Base-by-base conservation (phyloP, 2,329 filamentous ascomycete species). In the Metarhizium brunneum region DNA sequence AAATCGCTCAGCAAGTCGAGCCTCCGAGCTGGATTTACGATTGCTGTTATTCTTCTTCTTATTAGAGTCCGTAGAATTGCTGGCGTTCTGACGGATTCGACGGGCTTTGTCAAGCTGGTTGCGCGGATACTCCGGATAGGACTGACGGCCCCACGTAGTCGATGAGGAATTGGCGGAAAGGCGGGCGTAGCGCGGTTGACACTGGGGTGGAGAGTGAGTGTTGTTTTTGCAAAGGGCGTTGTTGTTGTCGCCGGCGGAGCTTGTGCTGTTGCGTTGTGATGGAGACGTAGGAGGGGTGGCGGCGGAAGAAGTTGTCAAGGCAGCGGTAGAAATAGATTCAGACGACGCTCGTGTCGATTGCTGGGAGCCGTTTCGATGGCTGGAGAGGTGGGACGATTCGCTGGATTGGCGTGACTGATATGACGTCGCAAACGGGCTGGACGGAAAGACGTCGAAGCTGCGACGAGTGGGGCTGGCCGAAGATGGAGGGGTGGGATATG, bases 401-500 rank as follows among this genome's bases (percentile, higher is more conserved):
- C n/a, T 25, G n/a, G 43, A 47, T 13, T 30, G 45, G 18, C 45
- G 13, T 8, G 18, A 16, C 10, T 5, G 10, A 53, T 14, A 56
- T 56, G 54, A 52, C 25, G 50, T 57, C 4, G 68, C 65, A 58
- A 68, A 69, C 0, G 76, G 76, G 54, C 77, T 77, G 50, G 76
- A 74, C 6, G 72, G 68, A 47, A 77, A 72, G 61, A 80, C 25
- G 50, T 51, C 49, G 49, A 55, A 52, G 54, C 47, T 18, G 35
- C 2, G 11, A 4, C 18, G 73, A 18, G 75, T 75, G 18, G 81
- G 80, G 61, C 76, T 81, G 56, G 76, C 76, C 11, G 52, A 47
- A 42, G 82, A 84, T 30, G 72, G 67, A 40, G 38, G 38, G 38
- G 11, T 16, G 38, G 32, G 32, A 40, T 14, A 16, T 40, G 7